Evolutionary conservation across 371 early-diverging fungal genomes (phyloP), one percentile per base, ranked within the genome.

Genomic region (Furculomyces boomerangus): DNA sequence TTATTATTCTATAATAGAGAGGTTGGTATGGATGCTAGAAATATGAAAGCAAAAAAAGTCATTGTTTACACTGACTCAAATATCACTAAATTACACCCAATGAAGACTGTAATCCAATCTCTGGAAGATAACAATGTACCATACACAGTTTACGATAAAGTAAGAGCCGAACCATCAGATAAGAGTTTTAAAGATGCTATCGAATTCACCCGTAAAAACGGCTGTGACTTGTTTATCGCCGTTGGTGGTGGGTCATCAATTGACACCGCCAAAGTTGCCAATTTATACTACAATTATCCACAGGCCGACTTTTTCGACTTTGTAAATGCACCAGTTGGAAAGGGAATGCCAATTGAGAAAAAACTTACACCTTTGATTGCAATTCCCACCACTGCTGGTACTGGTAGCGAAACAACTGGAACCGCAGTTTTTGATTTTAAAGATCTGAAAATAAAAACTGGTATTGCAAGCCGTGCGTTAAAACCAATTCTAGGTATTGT

Each of bases 181-280:
- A 37, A 52, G 53, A 78, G 78, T 60, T 86, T 88, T 63, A 74
- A 78, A 66, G 67, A 80, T 22, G 89, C 89, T 20, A 88, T 91
- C 57, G 79, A 76, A 3, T 88, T 84, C 53, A 81, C 85, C 39
- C 78, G 82, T 56, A 50, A 68, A 26, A 79, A 88, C 56, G 64
- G 68, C 32, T 85, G 87, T 18, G 89, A 84, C 62, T 80, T 84
- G 2, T 82, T 86, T 60, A 74, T 91, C n/a, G 92, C 92, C 20
- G 88, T 91, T 3, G 92, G 92, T 52, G 92, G 91, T 55, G 92
- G 92, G n/a, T 87, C 88, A 1, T 84, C 84, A 29, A 89, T 91
- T 56, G 92, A 91, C 61, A 91, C 92, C 10, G 75, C 87, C 55
- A 91, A 91, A 66, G 92, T 88, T 29, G 92, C 89, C 40, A 89